phyloP scores from a whole-genome alignment of 179 eudicot genomes.

The Silene noctiflora region DNA sequence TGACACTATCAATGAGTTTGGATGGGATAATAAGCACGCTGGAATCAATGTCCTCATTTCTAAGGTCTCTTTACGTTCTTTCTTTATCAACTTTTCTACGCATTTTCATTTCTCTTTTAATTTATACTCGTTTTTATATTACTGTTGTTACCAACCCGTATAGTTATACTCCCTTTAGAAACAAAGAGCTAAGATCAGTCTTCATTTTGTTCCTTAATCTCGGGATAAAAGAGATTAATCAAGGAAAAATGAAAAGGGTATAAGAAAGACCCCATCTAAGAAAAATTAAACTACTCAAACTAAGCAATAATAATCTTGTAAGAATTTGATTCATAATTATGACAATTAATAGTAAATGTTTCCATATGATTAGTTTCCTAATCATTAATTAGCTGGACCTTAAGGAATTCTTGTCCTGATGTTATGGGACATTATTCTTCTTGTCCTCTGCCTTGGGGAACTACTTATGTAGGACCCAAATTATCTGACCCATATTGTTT shows the following conservation, averaged over 20 bases:
- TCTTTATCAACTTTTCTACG: neutral
- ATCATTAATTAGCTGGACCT: neutral
- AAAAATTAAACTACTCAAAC: neutral
- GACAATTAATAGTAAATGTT: too few species aligned
- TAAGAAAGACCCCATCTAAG: too few species aligned
- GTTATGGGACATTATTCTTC: slow-evolving; percentile 31
- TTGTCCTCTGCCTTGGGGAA: slow-evolving; percentile 23
- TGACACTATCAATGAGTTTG: slow-evolving; percentile 83
- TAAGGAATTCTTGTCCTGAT: slow-evolving; percentile 28
- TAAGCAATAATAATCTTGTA: too few species aligned
- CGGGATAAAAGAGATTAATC: neutral
- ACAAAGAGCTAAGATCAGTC: too few species aligned
- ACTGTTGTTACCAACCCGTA: too few species aligned
- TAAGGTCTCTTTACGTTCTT: slow-evolving; percentile 47
- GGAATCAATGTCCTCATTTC: slow-evolving; percentile 93
- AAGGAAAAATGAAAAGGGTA: too few species aligned
- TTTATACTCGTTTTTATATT: too few species aligned
- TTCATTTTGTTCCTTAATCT: too few species aligned
- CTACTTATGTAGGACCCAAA: slow-evolving; percentile 22
- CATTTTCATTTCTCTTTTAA: too few species aligned
- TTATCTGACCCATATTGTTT: slow-evolving; percentile 23
- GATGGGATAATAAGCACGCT: slow-evolving; percentile 99
- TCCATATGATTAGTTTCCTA: neutral
- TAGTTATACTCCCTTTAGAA: too few species aligned
- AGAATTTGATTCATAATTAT: too few species aligned